A percentile compares a stretch with the other conserved stretches of the same genome.
These are phyloP conservation scores for Podaxis sp. DNA, from an alignment of 768 basidiomycete genomes.

Conservation along the genomic window DNA sequence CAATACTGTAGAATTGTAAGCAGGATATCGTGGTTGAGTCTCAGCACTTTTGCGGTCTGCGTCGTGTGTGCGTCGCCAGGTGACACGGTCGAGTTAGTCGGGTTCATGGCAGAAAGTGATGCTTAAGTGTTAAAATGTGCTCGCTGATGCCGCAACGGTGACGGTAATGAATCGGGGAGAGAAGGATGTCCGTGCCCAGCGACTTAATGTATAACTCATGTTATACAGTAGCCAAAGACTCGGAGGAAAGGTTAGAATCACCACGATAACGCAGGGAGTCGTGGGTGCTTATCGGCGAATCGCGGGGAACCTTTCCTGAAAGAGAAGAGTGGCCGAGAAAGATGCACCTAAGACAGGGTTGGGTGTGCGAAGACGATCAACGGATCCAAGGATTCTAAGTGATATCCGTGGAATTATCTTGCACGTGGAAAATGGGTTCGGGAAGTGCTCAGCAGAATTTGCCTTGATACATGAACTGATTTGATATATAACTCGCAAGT, in stretches of 20 bases:
- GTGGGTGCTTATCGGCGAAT: slow-evolving; percentile 9
- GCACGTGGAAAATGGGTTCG: not conserved
- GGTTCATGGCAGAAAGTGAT: not conserved
- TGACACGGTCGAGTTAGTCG: not conserved
- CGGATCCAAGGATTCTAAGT: not conserved
- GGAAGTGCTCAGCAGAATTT: not conserved
- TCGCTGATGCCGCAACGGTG: not conserved
- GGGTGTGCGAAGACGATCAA: not conserved
- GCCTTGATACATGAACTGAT: not conserved
- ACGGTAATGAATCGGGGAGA: not conserved
- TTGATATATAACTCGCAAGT: not conserved
- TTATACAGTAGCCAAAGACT: not conserved
- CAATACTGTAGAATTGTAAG: slow-evolving; percentile 6
- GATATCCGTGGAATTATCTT: not conserved
- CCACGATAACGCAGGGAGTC: slow-evolving; percentile 3
- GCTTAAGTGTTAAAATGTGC: not conserved
- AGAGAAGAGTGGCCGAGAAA: slow-evolving; percentile 6
- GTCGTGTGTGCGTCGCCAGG: not conserved
- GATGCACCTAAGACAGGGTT: not conserved
- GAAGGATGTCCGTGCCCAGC: not conserved
- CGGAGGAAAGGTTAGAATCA: slow-evolving; percentile 3
- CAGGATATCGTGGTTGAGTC: slow-evolving; percentile 2
- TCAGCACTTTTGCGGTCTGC: not conserved
- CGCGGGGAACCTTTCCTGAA: slow-evolving; percentile 9
- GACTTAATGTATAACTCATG: slow-evolving; percentile 2